Evolutionary conservation across 768 basidiomycete species (phyloP), one percentile per base, ranked within the genome.

Genomic region (Xanthoconium purpureum): DNA sequence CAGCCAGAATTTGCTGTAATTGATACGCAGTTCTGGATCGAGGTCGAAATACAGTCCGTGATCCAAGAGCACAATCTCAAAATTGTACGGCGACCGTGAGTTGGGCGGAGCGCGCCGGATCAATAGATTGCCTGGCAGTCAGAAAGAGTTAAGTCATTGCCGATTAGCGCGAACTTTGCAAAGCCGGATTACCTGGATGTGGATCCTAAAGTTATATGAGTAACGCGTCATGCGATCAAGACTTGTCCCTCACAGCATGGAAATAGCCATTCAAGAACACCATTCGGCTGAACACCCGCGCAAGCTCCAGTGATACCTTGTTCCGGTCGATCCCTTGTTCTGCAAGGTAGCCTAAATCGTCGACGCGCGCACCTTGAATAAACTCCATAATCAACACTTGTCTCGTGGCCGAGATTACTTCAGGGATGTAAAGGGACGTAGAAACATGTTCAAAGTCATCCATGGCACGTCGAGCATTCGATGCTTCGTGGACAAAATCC

Each of bases 11-110:
- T 87, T 85, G 77, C 87, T 80, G 65, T 92, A 92, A 69, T 92
- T 89, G 49, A 91, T 79, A 24, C 95, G 84, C 6, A 98, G 75
- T 40, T 86, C 78, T 18, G 83, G 74, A 53, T 92, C 87, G 5
- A 99, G 77, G 66, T 97, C 94, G 62, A 98, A 98, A 71, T 98
- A 96, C 17, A 94, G 75, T 5, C 92, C 96, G 62, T 98, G 95
- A 66, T 99, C 97, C 57, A 99, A 77, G 1, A 98, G 79, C 28
- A 92, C 94, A 49, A 98, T 89, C 67, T 99, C 97, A 63, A 98
- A 98, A 68, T 98, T 98, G 74, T 91, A 91, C 0, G 92, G 91
- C 10, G 91, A 93, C 55, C 76, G 80, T 1, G 91, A 89, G 4
- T 58, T 61, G 15, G 66, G 60, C 8, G 81, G 79, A 7, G 88